Conservation (phyloP, 1,139 yeast genomes). For the Petasospora fabianii region DNA sequence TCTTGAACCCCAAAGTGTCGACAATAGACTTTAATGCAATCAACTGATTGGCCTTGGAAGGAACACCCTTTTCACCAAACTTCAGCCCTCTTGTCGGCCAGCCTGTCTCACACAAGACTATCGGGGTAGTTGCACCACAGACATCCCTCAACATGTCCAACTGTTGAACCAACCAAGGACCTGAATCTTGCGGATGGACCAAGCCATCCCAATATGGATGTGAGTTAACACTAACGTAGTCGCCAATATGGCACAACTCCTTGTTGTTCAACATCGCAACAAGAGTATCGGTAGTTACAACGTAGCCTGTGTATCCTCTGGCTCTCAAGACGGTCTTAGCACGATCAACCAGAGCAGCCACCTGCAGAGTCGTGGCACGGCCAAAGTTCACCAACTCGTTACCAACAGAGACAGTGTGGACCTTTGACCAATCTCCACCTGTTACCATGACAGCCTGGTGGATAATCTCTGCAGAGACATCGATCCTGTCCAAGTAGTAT, state of each 20-base stretch:
- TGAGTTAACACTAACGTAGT: conserved; percentile 74
- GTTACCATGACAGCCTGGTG: conserved; percentile 50
- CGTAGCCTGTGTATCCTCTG: conserved; percentile 59
- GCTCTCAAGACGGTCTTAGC: conserved; percentile 56
- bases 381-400: conserved; percentile 74
- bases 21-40: conserved; percentile 55
- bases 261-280: conserved; percentile 67
- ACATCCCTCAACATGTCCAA: conserved; percentile 56
- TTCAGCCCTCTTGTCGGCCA: conserved; percentile 71
- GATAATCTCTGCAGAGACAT: conserved; percentile 46
- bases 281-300: conserved; percentile 78
- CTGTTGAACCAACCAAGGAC: conserved; percentile 64
- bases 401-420: conserved; percentile 70
- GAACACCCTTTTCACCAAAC: conserved; percentile 57
- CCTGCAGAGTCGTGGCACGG: conserved; percentile 51
- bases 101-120: conserved; percentile 68
- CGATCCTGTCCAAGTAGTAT: conserved; percentile 50
- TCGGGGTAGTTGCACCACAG: conserved; percentile 54
- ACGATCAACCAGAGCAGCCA: conserved; percentile 46
- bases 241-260: conserved; percentile 61
- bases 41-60: conserved; percentile 56
- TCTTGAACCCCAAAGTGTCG: conserved; percentile 46
- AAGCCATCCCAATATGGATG: conserved; percentile 78
- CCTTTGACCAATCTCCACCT: conserved; percentile 57
- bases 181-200: conserved; percentile 59